phyloP scores from a whole-genome alignment of 1,139 yeast species.

The Candida pseudocylindracea region DNA sequence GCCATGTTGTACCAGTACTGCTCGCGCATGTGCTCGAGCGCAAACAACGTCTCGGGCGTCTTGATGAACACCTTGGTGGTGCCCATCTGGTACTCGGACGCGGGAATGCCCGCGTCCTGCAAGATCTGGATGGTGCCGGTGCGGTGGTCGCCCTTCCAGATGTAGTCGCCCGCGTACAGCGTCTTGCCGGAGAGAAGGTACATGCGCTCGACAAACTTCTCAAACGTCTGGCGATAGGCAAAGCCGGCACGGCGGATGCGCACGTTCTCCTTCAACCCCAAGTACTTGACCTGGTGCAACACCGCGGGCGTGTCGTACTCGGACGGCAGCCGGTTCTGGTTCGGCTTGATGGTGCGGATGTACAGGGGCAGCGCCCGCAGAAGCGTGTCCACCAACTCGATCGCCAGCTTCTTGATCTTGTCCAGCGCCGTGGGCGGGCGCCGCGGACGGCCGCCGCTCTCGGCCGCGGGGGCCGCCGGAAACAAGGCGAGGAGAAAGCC shows the following conservation, averaged over 20 bases:
- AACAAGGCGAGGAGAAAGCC: slow-evolving; percentile 42
- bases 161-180: slow-evolving; percentile 95
- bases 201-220: slow-evolving; percentile 91
- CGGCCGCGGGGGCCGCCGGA: slow-evolving; percentile 38
- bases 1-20: slow-evolving; percentile 98
- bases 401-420: slow-evolving; percentile 83
- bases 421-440: slow-evolving; percentile 97
- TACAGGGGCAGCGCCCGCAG: slow-evolving; percentile 86
- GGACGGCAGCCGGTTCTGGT: slow-evolving; percentile 75
- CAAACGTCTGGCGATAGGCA: slow-evolving; percentile 94
- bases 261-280: slow-evolving; percentile 93
- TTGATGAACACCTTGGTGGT: slow-evolving; percentile 88
- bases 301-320: slow-evolving; percentile 85
- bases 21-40: slow-evolving; percentile 90
- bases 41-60: slow-evolving; percentile 92
- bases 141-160: slow-evolving; percentile 76
- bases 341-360: slow-evolving; percentile 95
- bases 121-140: slow-evolving; percentile 69
- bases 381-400: slow-evolving; percentile 70
- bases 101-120: slow-evolving; percentile 60
- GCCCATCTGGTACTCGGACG: slow-evolving; percentile 76
- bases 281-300: slow-evolving; percentile 83
- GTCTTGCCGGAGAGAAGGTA: slow-evolving; percentile 73
- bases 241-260: slow-evolving; percentile 97
- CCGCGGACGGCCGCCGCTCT: slow-evolving; percentile 51